Conservation (phyloP, 2,329 filamentous ascomycete species). For the Rutstroemia sp. region DNA sequence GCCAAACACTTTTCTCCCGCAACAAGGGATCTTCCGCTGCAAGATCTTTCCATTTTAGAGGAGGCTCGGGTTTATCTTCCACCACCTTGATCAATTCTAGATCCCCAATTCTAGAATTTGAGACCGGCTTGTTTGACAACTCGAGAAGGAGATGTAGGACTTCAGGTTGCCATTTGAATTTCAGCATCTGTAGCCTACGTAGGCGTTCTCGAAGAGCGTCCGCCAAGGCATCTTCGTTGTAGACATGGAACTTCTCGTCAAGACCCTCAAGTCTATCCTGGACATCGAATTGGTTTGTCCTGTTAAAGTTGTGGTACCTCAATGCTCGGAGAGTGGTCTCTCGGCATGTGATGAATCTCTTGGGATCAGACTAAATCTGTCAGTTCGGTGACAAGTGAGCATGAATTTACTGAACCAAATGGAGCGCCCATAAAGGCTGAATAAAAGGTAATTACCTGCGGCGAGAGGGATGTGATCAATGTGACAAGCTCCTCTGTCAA, state of each 20-base stretch:
- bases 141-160: slow-evolving; percentile 70
- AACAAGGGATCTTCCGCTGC: slow-evolving; percentile 68
- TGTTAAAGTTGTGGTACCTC: slow-evolving; percentile 48
- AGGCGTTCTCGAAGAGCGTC: slow-evolving; percentile 57
- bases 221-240: slow-evolving; percentile 72
- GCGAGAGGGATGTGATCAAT: slow-evolving; percentile 48
- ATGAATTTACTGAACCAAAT: not conserved
- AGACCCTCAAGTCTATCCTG: slow-evolving; percentile 59
- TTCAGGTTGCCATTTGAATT: slow-evolving; percentile 68
- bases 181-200: slow-evolving; percentile 45
- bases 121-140: slow-evolving; percentile 72
- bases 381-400: not conserved
- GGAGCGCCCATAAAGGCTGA: not conserved
- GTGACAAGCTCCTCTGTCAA: slow-evolving; percentile 67
- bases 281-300: slow-evolving; percentile 72
- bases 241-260: slow-evolving; percentile 78
- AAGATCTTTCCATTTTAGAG: slow-evolving; percentile 73
- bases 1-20: slow-evolving; percentile 62
- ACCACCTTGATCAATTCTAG: slow-evolving; percentile 48
- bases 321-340: slow-evolving; percentile 46
- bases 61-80: slow-evolving; percentile 36
- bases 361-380: slow-evolving; percentile 23
- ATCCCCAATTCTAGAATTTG: slow-evolving; percentile 58
- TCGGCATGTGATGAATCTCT: slow-evolving; percentile 37
- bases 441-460: slow-evolving; percentile 38